A percentile compares a stretch with the other conserved stretches of the same genome.
phyloP scores from a whole-genome alignment of 1,284 basidiomycete genomes.

The Naganishia cerealis region DNA sequence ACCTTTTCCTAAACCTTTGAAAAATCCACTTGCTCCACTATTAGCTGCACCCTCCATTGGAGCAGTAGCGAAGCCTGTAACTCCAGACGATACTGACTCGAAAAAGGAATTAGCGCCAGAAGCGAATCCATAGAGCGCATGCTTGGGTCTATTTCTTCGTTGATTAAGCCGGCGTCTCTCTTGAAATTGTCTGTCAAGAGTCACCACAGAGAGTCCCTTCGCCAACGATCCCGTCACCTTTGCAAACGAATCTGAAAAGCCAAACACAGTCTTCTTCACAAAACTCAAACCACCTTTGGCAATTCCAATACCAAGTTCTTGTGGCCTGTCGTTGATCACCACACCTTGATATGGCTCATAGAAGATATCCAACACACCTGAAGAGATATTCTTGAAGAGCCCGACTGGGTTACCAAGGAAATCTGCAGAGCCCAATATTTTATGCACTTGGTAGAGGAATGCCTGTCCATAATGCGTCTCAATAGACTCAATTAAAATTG shows the following conservation, averaged over 20 bases:
- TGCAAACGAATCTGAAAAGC: constrained; percentile 89
- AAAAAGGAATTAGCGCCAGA: neutral
- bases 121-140: constrained; percentile 65
- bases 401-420: constrained; percentile 83
- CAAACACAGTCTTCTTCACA: constrained; percentile 98
- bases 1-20: constrained; percentile 89
- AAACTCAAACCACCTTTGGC: constrained; percentile 83
- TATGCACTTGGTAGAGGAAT: constrained; percentile 88
- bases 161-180: constrained; percentile 81
- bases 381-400: constrained; percentile 96
- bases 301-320: constrained; percentile 95
- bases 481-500: constrained; percentile 81
- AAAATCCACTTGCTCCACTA: constrained; percentile 90
- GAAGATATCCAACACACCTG: constrained; percentile 97
- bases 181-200: constrained; percentile 94
- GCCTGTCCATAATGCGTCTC: constrained; percentile 93
- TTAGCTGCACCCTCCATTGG: too few species aligned
- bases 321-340: constrained; percentile 94
- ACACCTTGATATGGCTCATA: constrained; percentile 98
- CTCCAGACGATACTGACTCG: constrained; percentile 74
- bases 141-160: constrained; percentile 88
- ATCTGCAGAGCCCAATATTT: constrained; percentile 93
- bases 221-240: constrained; percentile 97
- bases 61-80: constrained; percentile 89
- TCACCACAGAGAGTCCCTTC: constrained; percentile 97